A percentile compares a stretch with the other conserved stretches of the same genome.
phyloP scores from a whole-genome alignment of 495 filamentous ascomycete species.

The Podospora pseudopauciseta region DNA sequence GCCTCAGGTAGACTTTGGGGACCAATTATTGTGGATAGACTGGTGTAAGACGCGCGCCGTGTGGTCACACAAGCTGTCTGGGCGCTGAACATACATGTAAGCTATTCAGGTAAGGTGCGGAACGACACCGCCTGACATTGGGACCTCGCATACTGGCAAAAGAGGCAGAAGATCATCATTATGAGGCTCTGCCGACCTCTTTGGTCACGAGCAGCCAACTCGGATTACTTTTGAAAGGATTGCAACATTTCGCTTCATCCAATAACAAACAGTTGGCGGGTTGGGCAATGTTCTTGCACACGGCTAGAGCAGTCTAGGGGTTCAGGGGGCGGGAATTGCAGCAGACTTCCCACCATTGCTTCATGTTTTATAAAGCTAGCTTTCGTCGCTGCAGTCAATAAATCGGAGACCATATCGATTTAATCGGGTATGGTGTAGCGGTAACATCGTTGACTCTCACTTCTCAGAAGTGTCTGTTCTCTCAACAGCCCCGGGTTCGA shows the following conservation, averaged over 20 bases:
- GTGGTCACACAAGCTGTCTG: neutral
- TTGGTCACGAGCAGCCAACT: neutral
- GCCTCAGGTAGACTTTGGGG: neutral
- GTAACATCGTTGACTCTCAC: conserved; percentile 25
- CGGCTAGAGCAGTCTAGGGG: neutral
- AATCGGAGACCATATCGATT: conserved; percentile 15
- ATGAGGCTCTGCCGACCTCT: neutral
- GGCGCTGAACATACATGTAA: neutral
- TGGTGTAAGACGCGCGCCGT: neutral
- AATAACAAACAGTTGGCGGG: no score
- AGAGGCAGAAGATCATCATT: neutral
- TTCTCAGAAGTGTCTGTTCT: conserved; percentile 43
- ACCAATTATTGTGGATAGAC: neutral
- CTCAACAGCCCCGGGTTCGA: conserved; percentile 22
- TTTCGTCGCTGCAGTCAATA: neutral
- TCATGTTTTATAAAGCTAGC: neutral
- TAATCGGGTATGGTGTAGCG: conserved; percentile 16
- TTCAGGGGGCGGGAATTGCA: neutral
- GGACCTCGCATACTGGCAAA: neutral
- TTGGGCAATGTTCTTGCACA: neutral
- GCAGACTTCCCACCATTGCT: neutral
- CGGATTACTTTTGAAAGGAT: no score
- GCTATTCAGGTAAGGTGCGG: neutral
- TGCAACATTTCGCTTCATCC: no score
- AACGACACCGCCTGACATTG: neutral